Conservation (phyloP, 495 filamentous ascomycete genomes). For the Aspergillus coremiiformis region DNA sequence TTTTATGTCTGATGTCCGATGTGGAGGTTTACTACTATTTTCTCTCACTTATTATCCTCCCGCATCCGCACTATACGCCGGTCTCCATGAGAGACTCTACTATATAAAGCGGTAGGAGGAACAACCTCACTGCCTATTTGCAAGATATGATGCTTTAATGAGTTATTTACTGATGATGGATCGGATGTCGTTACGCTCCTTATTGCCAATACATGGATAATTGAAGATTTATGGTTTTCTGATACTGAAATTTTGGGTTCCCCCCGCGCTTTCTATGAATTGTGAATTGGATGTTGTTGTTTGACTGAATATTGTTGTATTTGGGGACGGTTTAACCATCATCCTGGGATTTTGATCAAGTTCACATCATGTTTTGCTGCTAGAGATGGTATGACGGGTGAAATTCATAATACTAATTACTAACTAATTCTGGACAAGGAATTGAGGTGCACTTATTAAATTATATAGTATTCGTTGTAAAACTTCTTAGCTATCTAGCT, state of each 20-base stretch:
- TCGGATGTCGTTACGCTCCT: slow-evolving; percentile 10
- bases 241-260: background rate
- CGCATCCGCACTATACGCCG: too few species aligned
- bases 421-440: background rate
- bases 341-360: too few species aligned
- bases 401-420: background rate
- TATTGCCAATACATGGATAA: slow-evolving; percentile 1
- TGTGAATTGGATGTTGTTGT: background rate
- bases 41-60: background rate
- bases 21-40: background rate
- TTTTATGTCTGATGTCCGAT: slow-evolving; percentile 1
- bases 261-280: background rate
- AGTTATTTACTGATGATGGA: slow-evolving; percentile 1
- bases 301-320: background rate
- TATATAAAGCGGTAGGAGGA: background rate
- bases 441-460: background rate
- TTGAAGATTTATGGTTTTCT: background rate
- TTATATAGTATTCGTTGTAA: background rate
- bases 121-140: background rate
- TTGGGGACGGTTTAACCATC: background rate
- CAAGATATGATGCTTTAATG: background rate
- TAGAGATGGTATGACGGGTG: background rate
- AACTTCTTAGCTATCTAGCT: background rate
- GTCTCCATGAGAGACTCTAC: too few species aligned
- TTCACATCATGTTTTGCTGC: too few species aligned